Conservation (phyloP, 208 protist species). For the Acanthamoeba castellanii region DNA sequence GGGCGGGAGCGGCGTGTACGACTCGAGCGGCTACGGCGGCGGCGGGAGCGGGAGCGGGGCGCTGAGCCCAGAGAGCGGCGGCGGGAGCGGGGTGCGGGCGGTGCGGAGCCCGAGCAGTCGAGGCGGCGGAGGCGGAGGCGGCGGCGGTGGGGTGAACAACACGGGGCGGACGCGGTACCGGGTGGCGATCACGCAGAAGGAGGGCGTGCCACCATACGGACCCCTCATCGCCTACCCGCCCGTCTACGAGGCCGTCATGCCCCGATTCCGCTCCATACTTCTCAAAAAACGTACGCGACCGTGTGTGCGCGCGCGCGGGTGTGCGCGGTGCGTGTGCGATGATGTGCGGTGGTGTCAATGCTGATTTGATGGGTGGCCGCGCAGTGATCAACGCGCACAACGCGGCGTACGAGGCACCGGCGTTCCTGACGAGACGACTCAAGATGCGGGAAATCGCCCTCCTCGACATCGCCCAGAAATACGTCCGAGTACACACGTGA, state of each 20-base stretch:
- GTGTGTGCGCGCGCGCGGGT: not conserved
- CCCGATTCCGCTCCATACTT: slow-evolving; percentile 4
- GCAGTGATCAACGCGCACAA: slow-evolving; percentile 37
- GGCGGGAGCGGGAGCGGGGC: no score
- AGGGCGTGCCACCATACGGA: slow-evolving; percentile 18
- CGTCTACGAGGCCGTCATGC: slow-evolving; percentile 34
- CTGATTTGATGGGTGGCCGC: not conserved
- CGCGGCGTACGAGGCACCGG: slow-evolving; percentile 39
- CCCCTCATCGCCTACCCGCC: slow-evolving; percentile 17
- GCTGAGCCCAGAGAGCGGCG: no score
- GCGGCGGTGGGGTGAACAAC: not conserved
- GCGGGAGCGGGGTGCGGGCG: no score
- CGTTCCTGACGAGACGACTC: slow-evolving; percentile 19
- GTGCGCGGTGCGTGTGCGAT: not conserved
- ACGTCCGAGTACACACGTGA: not conserved
- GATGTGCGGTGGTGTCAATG: not conserved
- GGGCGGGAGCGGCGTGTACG: not conserved
- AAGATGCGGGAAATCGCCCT: slow-evolving; percentile 29
- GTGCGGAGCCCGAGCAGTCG: not conserved
- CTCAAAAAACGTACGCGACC: slow-evolving; percentile 3
- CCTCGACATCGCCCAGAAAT: slow-evolving; percentile 15
- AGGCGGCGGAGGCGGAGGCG: not conserved
- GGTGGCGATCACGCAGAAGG: slow-evolving; percentile 37
- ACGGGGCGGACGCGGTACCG: slow-evolving; percentile 4
- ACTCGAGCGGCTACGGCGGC: not conserved